Evolutionary conservation across 2,329 filamentous ascomycete species (phyloP).

Genomic region (Colletotrichum musicola): DNA sequence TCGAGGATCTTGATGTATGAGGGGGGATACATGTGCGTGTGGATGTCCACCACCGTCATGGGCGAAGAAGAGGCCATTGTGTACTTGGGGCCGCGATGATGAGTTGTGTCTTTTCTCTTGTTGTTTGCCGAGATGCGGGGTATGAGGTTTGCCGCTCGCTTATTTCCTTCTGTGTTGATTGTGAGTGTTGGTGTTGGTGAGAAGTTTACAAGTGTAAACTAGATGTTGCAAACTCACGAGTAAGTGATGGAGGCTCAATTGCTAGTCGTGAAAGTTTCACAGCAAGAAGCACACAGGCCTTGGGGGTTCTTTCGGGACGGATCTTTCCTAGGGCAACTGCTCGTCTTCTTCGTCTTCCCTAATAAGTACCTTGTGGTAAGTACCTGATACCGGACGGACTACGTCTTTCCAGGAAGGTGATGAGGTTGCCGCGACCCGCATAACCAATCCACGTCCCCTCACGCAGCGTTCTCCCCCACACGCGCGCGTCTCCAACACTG

Average conservation of each 20-base stretch:
- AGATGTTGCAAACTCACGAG: constrained; percentile 9
- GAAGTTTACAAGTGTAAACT: neutral
- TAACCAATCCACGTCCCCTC: constrained; percentile 28
- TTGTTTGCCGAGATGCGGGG: constrained; percentile 1
- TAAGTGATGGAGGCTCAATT: constrained; percentile 8
- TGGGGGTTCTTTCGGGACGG: constrained; percentile 6
- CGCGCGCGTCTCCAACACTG: constrained; percentile 25
- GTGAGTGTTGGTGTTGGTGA: neutral
- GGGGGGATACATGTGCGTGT: constrained; percentile 78
- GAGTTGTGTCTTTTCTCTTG: neutral
- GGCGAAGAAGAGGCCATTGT: constrained; percentile 52
- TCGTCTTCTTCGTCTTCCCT: constrained; percentile 11
- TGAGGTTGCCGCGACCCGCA: constrained; percentile 35
- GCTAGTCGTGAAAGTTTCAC: constrained; percentile 14
- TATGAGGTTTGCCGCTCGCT: neutral
- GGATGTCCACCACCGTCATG: constrained; percentile 70
- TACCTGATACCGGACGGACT: constrained; percentile 31
- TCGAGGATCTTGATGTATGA: constrained; percentile 72
- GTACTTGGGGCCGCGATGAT: constrained; percentile 1
- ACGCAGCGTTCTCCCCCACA: constrained; percentile 28
- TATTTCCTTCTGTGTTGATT: neutral
- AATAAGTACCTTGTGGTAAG: constrained; percentile 24
- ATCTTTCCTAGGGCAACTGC: constrained; percentile 9
- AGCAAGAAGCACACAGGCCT: constrained; percentile 1
- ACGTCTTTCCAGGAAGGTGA: constrained; percentile 38